Base-by-base conservation (phyloP, 371 early-diverging fungal species). In the Mortierella sp. region DNA sequence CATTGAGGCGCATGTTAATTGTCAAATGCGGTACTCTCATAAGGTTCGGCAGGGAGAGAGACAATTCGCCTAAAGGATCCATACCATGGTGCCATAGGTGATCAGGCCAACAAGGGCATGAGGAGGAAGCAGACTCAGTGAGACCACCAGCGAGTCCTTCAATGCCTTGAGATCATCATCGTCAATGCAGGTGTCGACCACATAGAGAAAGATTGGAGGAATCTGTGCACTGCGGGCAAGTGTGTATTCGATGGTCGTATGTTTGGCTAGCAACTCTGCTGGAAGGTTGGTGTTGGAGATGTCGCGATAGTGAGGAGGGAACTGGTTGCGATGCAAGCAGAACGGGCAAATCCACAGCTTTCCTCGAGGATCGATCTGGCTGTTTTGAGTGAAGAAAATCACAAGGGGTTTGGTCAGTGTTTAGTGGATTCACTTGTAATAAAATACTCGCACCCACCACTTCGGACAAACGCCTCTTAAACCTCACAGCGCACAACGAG, bases 281-380 rank as follows among this genome's bases (percentile, higher is more conserved):
- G 99, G 99, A 76, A 99, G 92, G 81, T 98, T 97, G 74, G 95
- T 95, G 74, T 93, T 94, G 50, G 97, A 95, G 78, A 99, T 99
- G 88, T 99, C 99, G 85, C 96, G 95, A 88, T 99, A 99, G 86
- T 99, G 99, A 79, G 98, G 96, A 50, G 99, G 99, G 82, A 99
- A 96, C 77, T 95, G 95, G 90, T 99, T 99, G 78, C 99, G 96
- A 86, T 96, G 95, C 80, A 98, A 89, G 86, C 99, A 99, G 90
- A 99, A 99, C 11, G 99, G 96, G 88, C 99, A 99, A 79, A 97
- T 97, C 99, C 99, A 99, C 55, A 98, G 92, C 89, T 97, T 97
- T 73, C 94, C 95, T 55, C 96, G 95, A 67, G 96, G 96, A 86
- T 99, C 98, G 72, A 98, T 94, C 90, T 98, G 97, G 82, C 96